Conservation (phyloP, 768 basidiomycete genomes). For the Pisolithus tinctorius region DNA sequence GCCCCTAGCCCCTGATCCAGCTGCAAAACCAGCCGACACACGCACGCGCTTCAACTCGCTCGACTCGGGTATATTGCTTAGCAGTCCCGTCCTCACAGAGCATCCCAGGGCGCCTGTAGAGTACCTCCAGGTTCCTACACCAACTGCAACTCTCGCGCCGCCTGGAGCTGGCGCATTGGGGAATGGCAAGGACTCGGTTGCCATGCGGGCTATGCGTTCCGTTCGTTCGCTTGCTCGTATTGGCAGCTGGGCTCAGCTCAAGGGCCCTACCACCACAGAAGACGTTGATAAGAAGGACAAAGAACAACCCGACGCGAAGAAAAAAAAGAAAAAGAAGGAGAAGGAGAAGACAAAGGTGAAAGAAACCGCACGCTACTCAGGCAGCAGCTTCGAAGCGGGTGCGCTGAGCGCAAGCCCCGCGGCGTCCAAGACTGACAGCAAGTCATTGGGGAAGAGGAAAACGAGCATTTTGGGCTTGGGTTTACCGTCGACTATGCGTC, state of each 20-base stretch:
- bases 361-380: conserved; percentile 40
- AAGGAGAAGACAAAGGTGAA: conserved; percentile 31
- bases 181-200: conserved; percentile 52
- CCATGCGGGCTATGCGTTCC: conserved; percentile 70
- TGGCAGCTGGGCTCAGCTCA: conserved; percentile 63
- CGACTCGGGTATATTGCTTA: conserved; percentile 34
- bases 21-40: conserved; percentile 17
- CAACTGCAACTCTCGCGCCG: conserved; percentile 30
- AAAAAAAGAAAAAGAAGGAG: conserved; percentile 34
- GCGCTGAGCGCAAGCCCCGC: conserved; percentile 35
- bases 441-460: conserved; percentile 49
- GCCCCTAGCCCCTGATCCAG: conserved; percentile 42
- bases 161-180: conserved; percentile 22
- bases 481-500: conserved; percentile 47
- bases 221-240: conserved; percentile 68
- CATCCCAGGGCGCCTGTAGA: conserved; percentile 10
- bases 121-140: conserved; percentile 14
- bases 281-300: conserved; percentile 24
- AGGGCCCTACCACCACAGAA: conserved; percentile 30
- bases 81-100: conserved; percentile 13
- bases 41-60: conserved; percentile 64
- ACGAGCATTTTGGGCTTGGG: conserved; percentile 56
- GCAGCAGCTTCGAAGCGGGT: conserved; percentile 68
- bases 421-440: conserved; percentile 18
- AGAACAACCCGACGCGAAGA: conserved; percentile 24